Percentiles rank a stretch among this genome's conserved stretches.
phyloP scores from a whole-genome alignment of 179 eudicot species.

The Amaranthus tricolor region DNA sequence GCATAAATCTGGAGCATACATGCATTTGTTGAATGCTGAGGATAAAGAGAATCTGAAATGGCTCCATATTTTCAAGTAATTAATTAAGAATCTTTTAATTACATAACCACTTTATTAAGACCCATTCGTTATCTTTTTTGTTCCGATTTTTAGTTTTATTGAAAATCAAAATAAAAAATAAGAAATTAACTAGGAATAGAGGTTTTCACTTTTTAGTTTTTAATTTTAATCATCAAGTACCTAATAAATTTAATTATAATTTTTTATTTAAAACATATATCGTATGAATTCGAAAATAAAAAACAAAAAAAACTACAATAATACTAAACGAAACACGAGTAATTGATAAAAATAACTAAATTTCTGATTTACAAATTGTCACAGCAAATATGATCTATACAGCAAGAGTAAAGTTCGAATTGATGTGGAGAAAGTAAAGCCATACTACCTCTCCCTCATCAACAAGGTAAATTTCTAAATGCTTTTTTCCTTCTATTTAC shows the following conservation, averaged over 20 bases:
- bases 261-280: no score
- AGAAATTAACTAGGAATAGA: no score
- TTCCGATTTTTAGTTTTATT: no score
- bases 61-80: constrained; percentile 86
- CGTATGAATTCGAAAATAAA: no score
- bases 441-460: constrained; percentile 83
- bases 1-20: constrained; percentile 70
- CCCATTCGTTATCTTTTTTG: no score
- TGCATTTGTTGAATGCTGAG: constrained; percentile 77
- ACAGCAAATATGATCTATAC: constrained; percentile 89
- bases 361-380: neutral
- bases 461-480: constrained; percentile 48
- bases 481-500: neutral
- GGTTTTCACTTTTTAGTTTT: no score
- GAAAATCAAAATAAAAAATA: no score
- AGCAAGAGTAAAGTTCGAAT: constrained; percentile 89
- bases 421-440: constrained; percentile 79
- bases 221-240: no score
- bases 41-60: constrained; percentile 75
- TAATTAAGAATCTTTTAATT: neutral
- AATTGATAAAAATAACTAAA: neutral
- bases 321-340: no score
- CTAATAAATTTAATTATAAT: no score
- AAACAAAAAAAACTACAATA: no score
- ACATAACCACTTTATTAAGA: neutral